phyloP scores from a whole-genome alignment of 2,329 filamentous ascomycete species.

The Beauveria australis region DNA sequence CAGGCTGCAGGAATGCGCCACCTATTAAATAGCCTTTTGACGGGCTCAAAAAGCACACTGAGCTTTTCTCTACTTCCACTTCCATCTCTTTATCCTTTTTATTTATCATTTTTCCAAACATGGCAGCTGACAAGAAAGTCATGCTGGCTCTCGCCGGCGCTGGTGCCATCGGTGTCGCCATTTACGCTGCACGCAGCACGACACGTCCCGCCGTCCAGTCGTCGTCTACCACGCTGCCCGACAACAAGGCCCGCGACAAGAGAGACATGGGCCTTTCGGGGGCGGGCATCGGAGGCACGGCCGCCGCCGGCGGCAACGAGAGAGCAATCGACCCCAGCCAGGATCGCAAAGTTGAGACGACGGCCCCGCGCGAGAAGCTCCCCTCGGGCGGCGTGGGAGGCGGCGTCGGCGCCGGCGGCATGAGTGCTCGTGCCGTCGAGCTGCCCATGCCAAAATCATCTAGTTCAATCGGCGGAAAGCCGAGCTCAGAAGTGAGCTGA shows the following conservation, averaged over 20 bases:
- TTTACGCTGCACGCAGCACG: neutral
- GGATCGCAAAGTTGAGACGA: slow-evolving; percentile 16
- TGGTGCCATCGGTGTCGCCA: neutral
- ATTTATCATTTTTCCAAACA: neutral
- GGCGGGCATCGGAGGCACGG: neutral
- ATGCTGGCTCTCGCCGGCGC: neutral
- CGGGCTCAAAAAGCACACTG: no score
- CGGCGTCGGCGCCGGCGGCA: slow-evolving; percentile 21
- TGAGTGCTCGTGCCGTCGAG: slow-evolving; percentile 22
- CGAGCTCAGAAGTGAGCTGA: neutral
- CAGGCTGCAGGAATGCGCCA: no score
- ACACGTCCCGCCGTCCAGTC: neutral
- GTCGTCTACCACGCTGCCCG: neutral
- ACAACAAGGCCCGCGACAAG: slow-evolving; percentile 1
- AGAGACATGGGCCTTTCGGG: neutral
- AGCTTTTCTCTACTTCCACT: neutral
- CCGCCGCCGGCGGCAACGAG: neutral
- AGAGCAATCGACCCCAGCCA: slow-evolving; percentile 1
- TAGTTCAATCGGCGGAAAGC: neutral
- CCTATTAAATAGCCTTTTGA: no score
- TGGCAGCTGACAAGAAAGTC: neutral
- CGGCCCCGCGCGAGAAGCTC: slow-evolving; percentile 22
- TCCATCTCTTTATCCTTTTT: neutral
- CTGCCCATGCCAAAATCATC: neutral
- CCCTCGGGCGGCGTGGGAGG: slow-evolving; percentile 26